phyloP scores from a whole-genome alignment of 2,329 filamentous ascomycete genomes.

The Apiospora phragmitis region DNA sequence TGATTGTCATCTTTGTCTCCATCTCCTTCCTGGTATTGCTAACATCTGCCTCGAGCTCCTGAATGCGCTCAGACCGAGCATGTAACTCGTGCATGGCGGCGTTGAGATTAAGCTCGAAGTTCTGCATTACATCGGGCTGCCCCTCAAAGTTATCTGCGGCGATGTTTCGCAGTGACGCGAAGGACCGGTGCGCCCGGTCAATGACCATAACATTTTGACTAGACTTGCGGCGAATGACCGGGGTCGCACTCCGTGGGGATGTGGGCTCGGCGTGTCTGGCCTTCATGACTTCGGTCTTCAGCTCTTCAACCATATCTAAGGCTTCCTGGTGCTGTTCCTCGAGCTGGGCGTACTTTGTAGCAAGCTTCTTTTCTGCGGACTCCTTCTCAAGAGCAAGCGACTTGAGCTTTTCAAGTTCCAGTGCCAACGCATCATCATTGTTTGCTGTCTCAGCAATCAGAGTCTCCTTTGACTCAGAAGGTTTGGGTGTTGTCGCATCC shows the following conservation, averaged over 20 bases:
- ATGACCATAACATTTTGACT: slow-evolving; percentile 85
- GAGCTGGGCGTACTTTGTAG: slow-evolving; percentile 78
- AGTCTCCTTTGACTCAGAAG: slow-evolving; percentile 40
- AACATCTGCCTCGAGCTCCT: slow-evolving; percentile 85
- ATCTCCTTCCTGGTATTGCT: slow-evolving; percentile 87
- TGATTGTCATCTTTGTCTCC: slow-evolving; percentile 95
- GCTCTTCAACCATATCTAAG: slow-evolving; percentile 82
- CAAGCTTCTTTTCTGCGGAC: slow-evolving; percentile 69
- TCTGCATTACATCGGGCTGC: slow-evolving; percentile 82
- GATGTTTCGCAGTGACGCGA: slow-evolving; percentile 86
- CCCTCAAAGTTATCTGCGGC: slow-evolving; percentile 82
- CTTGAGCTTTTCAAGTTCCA: slow-evolving; percentile 73
- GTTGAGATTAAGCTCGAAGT: slow-evolving; percentile 89
- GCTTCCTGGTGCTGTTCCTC: slow-evolving; percentile 80
- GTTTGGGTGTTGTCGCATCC: slow-evolving; percentile 58
- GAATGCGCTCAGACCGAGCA: slow-evolving; percentile 81
- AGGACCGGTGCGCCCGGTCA: slow-evolving; percentile 88
- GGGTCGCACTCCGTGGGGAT: slow-evolving; percentile 64
- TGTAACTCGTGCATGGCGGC: slow-evolving; percentile 92
- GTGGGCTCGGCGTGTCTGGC: slow-evolving; percentile 63
- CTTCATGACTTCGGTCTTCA: slow-evolving; percentile 83
- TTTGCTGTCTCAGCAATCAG: slow-evolving; percentile 32
- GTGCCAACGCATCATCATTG: slow-evolving; percentile 47
- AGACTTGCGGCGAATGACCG: slow-evolving; percentile 90
- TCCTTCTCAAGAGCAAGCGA: slow-evolving; percentile 75